Percentiles rank a stretch among this genome's conserved stretches.
Conservation (phyloP, 768 basidiomycete genomes). For the Lactifluus hygrophoroides region DNA sequence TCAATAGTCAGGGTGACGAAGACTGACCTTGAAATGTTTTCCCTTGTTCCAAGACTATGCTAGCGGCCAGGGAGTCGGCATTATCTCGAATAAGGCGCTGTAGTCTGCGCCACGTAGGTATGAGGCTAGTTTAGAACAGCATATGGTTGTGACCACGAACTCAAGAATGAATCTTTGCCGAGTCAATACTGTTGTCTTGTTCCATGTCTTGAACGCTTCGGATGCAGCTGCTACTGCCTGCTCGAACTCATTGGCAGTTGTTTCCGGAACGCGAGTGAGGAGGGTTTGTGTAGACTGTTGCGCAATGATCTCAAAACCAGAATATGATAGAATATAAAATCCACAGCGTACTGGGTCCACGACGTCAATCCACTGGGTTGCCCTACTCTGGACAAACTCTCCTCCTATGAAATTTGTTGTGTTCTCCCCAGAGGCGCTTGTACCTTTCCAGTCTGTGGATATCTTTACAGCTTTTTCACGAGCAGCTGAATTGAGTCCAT, state of each 20-base stretch:
- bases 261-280: constrained; percentile 85
- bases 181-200: constrained; percentile 70
- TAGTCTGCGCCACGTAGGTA: constrained; percentile 42
- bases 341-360: constrained; percentile 67
- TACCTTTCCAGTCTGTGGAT: constrained; percentile 77
- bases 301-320: neutral
- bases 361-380: constrained; percentile 76
- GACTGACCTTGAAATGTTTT: constrained; percentile 75
- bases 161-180: constrained; percentile 86
- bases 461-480: constrained; percentile 59
- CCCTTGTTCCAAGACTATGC: constrained; percentile 92
- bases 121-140: neutral
- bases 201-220: constrained; percentile 85
- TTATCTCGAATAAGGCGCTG: constrained; percentile 82
- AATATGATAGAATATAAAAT: neutral
- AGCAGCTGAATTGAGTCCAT: constrained; percentile 45
- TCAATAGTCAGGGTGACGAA: constrained; percentile 9
- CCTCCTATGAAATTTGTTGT: constrained; percentile 93
- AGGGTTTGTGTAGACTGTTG: constrained; percentile 81
- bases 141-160: constrained; percentile 40
- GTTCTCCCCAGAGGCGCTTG: constrained; percentile 72
- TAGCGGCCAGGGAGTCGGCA: constrained; percentile 75
- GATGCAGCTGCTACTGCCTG: constrained; percentile 78
- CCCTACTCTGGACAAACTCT: constrained; percentile 76
- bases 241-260: constrained; percentile 70